These are phyloP conservation scores for Pseudopithomyces maydicus DNA, from an alignment of 2,329 filamentous ascomycete species.

Conservation along the genomic window DNA sequence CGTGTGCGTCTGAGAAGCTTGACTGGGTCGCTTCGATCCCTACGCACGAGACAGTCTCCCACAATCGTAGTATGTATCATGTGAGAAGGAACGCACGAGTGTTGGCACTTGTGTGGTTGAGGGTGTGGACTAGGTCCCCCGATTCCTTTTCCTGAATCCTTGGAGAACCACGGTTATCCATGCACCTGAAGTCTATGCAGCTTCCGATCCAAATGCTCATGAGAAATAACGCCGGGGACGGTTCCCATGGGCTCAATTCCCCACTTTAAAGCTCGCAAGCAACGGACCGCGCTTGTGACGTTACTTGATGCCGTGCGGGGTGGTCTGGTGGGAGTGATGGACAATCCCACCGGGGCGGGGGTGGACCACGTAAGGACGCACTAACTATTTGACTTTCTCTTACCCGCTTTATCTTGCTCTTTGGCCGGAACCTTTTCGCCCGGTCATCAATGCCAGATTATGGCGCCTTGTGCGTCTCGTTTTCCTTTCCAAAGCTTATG, in stretches of 20 bases:
- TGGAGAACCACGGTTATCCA: not conserved
- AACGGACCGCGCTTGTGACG: not conserved
- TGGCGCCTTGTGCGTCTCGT: not conserved
- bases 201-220: not conserved
- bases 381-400: not conserved
- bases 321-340: not conserved
- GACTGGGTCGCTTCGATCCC: not conserved
- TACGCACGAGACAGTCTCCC: not conserved
- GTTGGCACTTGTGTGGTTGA: not conserved
- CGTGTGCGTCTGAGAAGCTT: not conserved
- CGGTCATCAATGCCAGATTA: too few species aligned
- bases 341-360: not conserved
- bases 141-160: not conserved
- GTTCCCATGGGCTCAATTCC: not conserved
- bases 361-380: not conserved
- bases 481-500: not conserved
- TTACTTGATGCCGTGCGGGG: not conserved
- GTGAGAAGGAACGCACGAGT: not conserved
- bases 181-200: not conserved
- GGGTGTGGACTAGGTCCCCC: not conserved
- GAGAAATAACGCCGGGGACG: constrained; percentile 6
- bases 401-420: not conserved
- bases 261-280: not conserved
- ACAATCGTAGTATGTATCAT: too few species aligned
- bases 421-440: not conserved